Evolutionary conservation across 164 flowering plant genomes (phyloP), one percentile per base, ranked within the genome.

Genomic region (Vitis labrusca): DNA sequence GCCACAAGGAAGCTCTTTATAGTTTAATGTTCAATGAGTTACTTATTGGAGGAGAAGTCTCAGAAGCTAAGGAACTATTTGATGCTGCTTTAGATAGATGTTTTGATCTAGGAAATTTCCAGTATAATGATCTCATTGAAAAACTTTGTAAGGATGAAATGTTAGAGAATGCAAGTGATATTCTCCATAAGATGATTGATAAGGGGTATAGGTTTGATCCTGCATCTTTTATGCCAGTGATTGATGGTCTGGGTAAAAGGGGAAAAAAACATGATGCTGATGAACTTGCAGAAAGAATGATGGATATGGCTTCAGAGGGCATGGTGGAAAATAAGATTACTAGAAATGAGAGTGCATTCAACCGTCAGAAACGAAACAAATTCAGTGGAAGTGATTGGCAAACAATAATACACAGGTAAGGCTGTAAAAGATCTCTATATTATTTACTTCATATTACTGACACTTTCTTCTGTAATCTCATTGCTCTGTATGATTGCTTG

Each of bases 191-290:
- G 72, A 77, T 95, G 97, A 75, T 86, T 5, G 70, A 77, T 50
- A 86, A 79, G 55, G 88, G 86, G 59, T 86, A 78, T 73, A 49
- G 62, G 49, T 86, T 95, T 78, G 93, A 95, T 77, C 93, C 93
- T 82, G 91, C 98, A 67, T 72, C 90, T 61, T 90, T 95, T 73
- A 83, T 95, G 89, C 90, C 92, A 23, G 96, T 95, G 63, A 85
- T 95, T 79, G 96, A 95, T 78, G 89, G 71, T 59, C 77, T 93
- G 51, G 80, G 84, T 59, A 87, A 81, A 69, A 74, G n/a, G 49
- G 97, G 98, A 67, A 85, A 80, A 56, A 93, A 89, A 59, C 86
- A 73, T 56, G 97, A 83, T 78, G 91, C 90, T 44, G 87, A 91
- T 81, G 81, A 85, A 72, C 85, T 93, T 61, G 81, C 93, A 17